phyloP scores from a whole-genome alignment of 1,284 basidiomycete genomes.

The Cutaneotrichosporon sp. region DNA sequence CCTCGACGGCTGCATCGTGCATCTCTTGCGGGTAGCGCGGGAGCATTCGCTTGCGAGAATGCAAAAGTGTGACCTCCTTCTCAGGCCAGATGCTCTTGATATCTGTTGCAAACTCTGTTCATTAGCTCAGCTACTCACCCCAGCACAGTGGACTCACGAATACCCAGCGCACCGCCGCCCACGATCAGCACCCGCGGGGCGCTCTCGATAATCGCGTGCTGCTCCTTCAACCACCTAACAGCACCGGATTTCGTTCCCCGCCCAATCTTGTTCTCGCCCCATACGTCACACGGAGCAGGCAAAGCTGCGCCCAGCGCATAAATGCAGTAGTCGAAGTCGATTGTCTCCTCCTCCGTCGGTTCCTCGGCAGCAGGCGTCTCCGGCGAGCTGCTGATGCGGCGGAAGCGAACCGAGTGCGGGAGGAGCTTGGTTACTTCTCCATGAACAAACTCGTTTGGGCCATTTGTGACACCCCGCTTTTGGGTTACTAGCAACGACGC shows the following conservation, averaged over 20 bases:
- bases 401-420: slow-evolving; percentile 53
- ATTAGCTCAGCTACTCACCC: no score
- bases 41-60: slow-evolving; percentile 49
- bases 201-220: slow-evolving; percentile 33
- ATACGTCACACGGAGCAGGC: slow-evolving; percentile 47
- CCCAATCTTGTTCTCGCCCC: slow-evolving; percentile 26
- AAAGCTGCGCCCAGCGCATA: slow-evolving; percentile 48
- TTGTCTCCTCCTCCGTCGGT: slow-evolving; percentile 13
- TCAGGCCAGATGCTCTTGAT: slow-evolving; percentile 48
- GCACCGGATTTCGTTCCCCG: slow-evolving; percentile 40
- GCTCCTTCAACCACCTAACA: slow-evolving; percentile 25
- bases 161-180: slow-evolving; percentile 53
- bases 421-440: slow-evolving; percentile 54
- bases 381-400: no score
- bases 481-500: slow-evolving; percentile 8
- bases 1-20: slow-evolving; percentile 43
- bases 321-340: slow-evolving; percentile 50
- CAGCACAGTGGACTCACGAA: no score
- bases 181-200: slow-evolving; percentile 49
- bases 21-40: slow-evolving; percentile 49
- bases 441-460: slow-evolving; percentile 49
- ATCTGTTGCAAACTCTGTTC: slow-evolving; percentile 51
- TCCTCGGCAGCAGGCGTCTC: no score
- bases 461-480: neutral
- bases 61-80: slow-evolving; percentile 50